Base-by-base conservation (phyloP, 768 basidiomycete genomes). In the Rossbeevera mucosa region DNA sequence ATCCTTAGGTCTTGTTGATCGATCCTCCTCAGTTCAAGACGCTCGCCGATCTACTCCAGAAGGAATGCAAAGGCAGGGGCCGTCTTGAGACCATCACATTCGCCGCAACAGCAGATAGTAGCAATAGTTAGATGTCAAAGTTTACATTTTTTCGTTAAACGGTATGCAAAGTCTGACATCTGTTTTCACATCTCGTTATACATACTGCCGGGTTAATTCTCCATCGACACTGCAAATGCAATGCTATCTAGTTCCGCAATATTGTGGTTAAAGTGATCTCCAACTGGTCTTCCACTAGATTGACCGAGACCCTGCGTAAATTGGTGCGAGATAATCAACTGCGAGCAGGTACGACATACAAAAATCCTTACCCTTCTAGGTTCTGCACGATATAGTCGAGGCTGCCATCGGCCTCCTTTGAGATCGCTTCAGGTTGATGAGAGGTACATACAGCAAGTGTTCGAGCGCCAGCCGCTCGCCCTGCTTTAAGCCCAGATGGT, bases 1-100 rank as follows among this genome's bases (percentile, higher is more conserved):
- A 33, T 44, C n/a, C 7, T 48, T 12, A 98, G 95, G 81, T 87
- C 44, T 78, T 95, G 74, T 77, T 95, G 50, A 97, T 98, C 54
- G 94, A 97, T 65, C 95, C 96, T 5, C 82, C 88, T 38, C 86
- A 90, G 60, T 95, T 96, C 80, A 83, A 90, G 30, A 77, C 87
- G 18, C 80, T 99, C 58, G 90, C 87, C 61, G 95, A 98, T 54
- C 70, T 98, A 38, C 71, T 98, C 53, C 90, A 94, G 67, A 90
- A 88, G 65, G 90, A 97, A 65, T 87, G 86, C 64, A 94, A 95
- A 68, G 91, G 91, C 16, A 80, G 81, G 58, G 91, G 92, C 1
- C 77, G 88, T 47, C 74, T 97, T 36, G 95, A 97, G 70, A 94
- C 93, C 0, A 65, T 91, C 60, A 76, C 82, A 12, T 83, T 88